Evolutionary conservation across 371 early-diverging fungal species (phyloP).

Genomic region (Paraphysoderma sedebokerense): DNA sequence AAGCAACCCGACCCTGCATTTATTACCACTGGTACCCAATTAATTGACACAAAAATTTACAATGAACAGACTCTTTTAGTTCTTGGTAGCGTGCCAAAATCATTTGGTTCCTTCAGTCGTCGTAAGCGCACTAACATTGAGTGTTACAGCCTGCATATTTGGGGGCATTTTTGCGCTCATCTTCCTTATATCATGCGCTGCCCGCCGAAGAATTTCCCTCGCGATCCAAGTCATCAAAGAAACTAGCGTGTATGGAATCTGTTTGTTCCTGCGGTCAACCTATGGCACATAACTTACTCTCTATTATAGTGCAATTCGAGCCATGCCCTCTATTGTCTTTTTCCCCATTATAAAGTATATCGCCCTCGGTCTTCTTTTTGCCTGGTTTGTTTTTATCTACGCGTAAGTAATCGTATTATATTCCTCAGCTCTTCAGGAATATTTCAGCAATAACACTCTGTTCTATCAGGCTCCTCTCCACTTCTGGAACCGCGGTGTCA

Average conservation of each 20-base stretch:
- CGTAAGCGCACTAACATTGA: neutral
- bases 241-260: neutral
- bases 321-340: constrained; percentile 6
- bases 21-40: neutral
- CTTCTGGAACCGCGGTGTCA: neutral
- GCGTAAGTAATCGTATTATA: neutral
- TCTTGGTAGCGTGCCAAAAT: constrained; percentile 1
- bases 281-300: neutral
- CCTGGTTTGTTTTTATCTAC: constrained; percentile 2
- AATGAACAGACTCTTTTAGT: constrained; percentile 1
- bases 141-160: neutral
- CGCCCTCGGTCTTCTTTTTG: neutral
- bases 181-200: constrained; percentile 8
- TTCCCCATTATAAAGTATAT: constrained; percentile 4
- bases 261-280: neutral
- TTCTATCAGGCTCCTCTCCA: neutral
- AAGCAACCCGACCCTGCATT: neutral
- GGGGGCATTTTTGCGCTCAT: constrained; percentile 4
- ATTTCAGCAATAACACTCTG: neutral
- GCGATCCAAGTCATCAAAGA: constrained; percentile 22
- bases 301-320: constrained; percentile 1
- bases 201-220: constrained; percentile 17
- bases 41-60: neutral
- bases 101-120: neutral
- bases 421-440: neutral